These are phyloP conservation scores for Phytophthora aleatoria DNA, from an alignment of 352 stramenopile genomes.

Conservation along the genomic window DNA sequence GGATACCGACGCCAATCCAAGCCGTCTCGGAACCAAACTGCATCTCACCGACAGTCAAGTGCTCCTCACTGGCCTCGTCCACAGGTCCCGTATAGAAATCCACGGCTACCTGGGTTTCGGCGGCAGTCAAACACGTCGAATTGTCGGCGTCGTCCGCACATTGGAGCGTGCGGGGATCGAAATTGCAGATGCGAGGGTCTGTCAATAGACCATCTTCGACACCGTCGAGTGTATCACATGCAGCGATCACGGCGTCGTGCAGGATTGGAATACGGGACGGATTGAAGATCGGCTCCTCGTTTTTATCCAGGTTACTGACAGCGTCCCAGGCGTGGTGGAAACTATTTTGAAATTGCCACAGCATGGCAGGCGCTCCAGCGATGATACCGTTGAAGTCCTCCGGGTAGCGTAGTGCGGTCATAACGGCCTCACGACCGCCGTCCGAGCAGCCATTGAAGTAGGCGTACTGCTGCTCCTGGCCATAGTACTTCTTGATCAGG, in stretches of 20 bases:
- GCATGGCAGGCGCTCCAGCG: slow-evolving; percentile 35
- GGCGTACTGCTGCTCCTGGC: slow-evolving; percentile 31
- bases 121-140: slow-evolving; percentile 1
- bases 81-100: slow-evolving; percentile 42
- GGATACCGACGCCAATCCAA: slow-evolving; percentile 39
- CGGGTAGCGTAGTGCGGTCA: slow-evolving; percentile 38
- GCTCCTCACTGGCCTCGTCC: slow-evolving; percentile 26
- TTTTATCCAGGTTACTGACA: slow-evolving; percentile 27
- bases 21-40: slow-evolving; percentile 40
- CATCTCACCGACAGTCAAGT: slow-evolving; percentile 41
- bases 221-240: slow-evolving; percentile 32
- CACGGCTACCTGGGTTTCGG: slow-evolving; percentile 4
- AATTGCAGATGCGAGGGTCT: slow-evolving; percentile 4
- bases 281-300: slow-evolving; percentile 29
- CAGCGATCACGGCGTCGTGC: slow-evolving; percentile 29
- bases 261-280: slow-evolving; percentile 29
- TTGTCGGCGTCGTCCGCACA: slow-evolving; percentile 2
- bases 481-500: slow-evolving; percentile 50
- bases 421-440: slow-evolving; percentile 40
- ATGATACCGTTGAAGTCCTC: slow-evolving; percentile 44
- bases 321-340: slow-evolving; percentile 41
- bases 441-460: slow-evolving; percentile 52
- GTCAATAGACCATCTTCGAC: slow-evolving; percentile 4
- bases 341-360: slow-evolving; percentile 43
- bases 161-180: slow-evolving; percentile 1